Base-by-base conservation (phyloP, 495 filamentous ascomycete species). In the Penicillium steckii region DNA sequence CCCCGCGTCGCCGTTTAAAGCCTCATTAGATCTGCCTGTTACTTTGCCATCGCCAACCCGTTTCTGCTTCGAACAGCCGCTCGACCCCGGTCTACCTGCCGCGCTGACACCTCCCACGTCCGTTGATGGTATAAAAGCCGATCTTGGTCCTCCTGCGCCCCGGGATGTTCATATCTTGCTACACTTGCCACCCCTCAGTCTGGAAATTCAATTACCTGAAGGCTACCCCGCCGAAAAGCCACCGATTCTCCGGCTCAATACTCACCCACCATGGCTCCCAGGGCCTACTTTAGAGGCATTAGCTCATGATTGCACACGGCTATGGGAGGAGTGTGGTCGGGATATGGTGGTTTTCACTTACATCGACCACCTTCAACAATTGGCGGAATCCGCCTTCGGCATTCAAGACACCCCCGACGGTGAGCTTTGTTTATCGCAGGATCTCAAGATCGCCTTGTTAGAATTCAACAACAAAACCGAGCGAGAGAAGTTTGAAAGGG, bases 241-340 rank as follows among this genome's bases (percentile, higher is more conserved):
- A 1, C 91, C 94, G 2, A 56, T 70, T 2, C 74, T 94, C 44
- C 61, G 75, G n/a, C 71, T 97, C 21, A 80, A 72, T 2, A 86
- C 88, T 4, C 52, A 72, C 21, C 84, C 88, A 3, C 69, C 75
- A 42, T 97, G 93, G 94, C 63, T 97, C 6, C 81, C 89, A 0
- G 52, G 69, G 3, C 58, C 74, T 1, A 81, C 76, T 8, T 54
- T 90, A n/a, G 52, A 71, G 25, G 75, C 71, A 49, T 72, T 97
- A 1, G 67, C 84, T 55, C 62, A 72, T 10, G 85, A 93, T 55
- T 84, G 80, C 1, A 52, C 69, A 29, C 64, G 68, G 4, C 69
- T 95, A 12, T 98, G 94, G 94, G 85, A 93, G 55, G 91, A 95
- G 48, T 80, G 85, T 42, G 91, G 90, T 1, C 82, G 74, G 22